Base-by-base conservation (phyloP, 2,329 filamentous ascomycete species). In the Trichoderma koningiopsis region DNA sequence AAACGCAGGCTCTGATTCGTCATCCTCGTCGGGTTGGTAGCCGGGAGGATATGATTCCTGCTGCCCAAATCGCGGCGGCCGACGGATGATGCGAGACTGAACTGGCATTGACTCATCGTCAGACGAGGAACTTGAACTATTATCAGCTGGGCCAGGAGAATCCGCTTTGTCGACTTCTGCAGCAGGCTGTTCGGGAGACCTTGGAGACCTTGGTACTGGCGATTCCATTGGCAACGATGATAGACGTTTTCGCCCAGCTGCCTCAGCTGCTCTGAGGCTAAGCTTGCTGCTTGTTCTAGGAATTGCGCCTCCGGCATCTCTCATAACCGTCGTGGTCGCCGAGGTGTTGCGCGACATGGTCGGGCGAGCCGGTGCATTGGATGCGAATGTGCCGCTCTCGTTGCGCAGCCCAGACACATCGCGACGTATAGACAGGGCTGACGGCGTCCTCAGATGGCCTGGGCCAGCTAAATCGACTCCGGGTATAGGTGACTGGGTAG, bases 71-170 rank as follows among this genome's bases (percentile, higher is more conserved):
- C 85, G 82, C 13, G 87, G 87, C 3, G 87, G 87, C 2, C 87
- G 84, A 27, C 86, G 85, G 74, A 89, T 88, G 71, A 89, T 88
- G 68, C 87, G 83, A 16, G 86, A 89, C 74, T 88, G 84, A 4
- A 84, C 86, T 0, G 85, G 85, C 71, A 82, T 83, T 0, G 85
- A 87, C 33, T 82, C 83, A 33, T 84, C 83, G 24, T 81, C 82
- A 0, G 84, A 83, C 4, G 84, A 85, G 5, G 78, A 70, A 61
- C 76, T 67, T 14, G 81, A 77, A 75, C 81, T 78, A 52, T 77
- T 76, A 22, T 83, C 81, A 33, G 77, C 76, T 29, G 80, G 77
- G 11, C 76, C 77, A 0, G 81, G 81, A 2, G 77, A 83, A 6
- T 72, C 72, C 55, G 72, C 72, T 52, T 72, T 72, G 22, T 76